A percentile compares a stretch with the other conserved stretches of the same genome.
These are phyloP conservation scores for Coniochaeta sp. DNA, from an alignment of 2,329 filamentous ascomycete species.

Conservation along the genomic window DNA sequence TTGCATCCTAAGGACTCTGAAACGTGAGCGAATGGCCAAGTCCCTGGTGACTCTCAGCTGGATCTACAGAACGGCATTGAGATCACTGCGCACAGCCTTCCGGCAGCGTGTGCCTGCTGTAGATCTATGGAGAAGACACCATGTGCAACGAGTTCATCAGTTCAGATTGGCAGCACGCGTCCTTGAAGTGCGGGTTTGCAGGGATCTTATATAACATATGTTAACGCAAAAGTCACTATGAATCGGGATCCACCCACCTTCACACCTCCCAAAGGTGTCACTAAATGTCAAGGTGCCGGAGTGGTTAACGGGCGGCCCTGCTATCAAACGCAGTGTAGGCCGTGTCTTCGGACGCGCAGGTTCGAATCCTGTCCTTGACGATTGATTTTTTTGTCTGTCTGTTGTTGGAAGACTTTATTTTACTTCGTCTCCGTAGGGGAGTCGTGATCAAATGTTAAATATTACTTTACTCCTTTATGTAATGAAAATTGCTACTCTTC, in stretches of 20 bases:
- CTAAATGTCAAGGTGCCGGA: conserved; percentile 1
- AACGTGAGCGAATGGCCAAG: no score
- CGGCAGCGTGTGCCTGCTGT: no score
- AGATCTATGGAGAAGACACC: no score
- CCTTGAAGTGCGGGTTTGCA: no score
- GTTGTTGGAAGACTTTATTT: not conserved
- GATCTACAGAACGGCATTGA: no score
- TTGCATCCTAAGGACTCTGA: no score
- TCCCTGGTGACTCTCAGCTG: no score
- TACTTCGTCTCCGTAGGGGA: not conserved
- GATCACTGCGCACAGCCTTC: not conserved
- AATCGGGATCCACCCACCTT: not conserved
- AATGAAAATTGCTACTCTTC: no score
- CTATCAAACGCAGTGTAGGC: not conserved
- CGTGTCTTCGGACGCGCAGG: conserved; percentile 2
- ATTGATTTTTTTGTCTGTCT: not conserved
- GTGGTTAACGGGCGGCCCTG: conserved; percentile 3
- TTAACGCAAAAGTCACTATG: not conserved
- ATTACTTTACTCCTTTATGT: no score
- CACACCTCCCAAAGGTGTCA: not conserved
- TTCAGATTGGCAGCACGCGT: no score
- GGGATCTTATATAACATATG: not conserved
- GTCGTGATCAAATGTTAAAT: no score
- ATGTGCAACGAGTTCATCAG: no score
- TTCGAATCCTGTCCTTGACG: conserved; percentile 3